Base-by-base conservation (phyloP, 2,329 filamentous ascomycete genomes). In the Fusarium oxysporum region DNA sequence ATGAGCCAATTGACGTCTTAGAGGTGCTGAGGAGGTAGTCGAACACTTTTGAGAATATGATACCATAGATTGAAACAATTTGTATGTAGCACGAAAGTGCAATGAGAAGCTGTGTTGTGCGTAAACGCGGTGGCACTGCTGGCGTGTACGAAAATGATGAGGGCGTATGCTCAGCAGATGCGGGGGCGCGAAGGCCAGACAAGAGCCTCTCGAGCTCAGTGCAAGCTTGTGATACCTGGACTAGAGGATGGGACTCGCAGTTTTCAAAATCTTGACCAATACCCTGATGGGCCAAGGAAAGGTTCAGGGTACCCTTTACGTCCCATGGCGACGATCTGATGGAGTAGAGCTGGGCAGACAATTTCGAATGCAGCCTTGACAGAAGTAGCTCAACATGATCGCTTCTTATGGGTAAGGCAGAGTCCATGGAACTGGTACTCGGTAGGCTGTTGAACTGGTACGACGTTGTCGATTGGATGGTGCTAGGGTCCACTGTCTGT, bases 301-400 rank as follows among this genome's bases (percentile, higher is more conserved):
- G 83, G 78, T 90, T 90, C 4, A 90, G 79, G 5, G 87, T 89
- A 56, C 86, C 83, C 75, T 88, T 62, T 2, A 62, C 37, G 16
- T 55, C 37, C 51, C 51, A 55, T 19, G 51, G 51, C 8, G 35
- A 30, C 25, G 51, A 55, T 55, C 51, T 55, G 25, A 55, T 55
- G 51, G 35, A 55, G 51, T 55, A 55, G 51, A 55, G 51, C 51
- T 55, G 51, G 16, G 51, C 51, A 55, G 51, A 55, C 37, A 55
- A 6, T 6, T 41, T 55, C 11, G 51, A 55, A 41, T 55, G 37
- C 51, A 55, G 51, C 35, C 51, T 55, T 32, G 51, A 55, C 51
- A 55, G 37, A 43, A 55, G 51, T 21, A 55, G 35, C 37, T 55
- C 51, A 28, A 43, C 51, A 16, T 55, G 51, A 14, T 55, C 51